phyloP scores from a whole-genome alignment of 345 rosid genomes.

The Euphorbia pulcherrima region DNA sequence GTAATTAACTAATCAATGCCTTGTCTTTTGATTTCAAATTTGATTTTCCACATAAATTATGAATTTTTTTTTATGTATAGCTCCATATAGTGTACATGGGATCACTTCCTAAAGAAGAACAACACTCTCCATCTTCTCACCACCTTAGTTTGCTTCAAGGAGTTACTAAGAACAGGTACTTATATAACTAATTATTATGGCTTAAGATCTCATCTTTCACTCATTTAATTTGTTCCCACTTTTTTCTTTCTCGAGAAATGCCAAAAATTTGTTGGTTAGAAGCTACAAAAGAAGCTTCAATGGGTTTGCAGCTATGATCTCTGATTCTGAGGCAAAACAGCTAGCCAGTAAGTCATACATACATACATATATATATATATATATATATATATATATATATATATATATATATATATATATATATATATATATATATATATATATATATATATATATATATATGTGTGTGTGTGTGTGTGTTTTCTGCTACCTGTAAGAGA shows the following conservation, averaged over 20 bases:
- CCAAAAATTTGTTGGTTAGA: slow-evolving; percentile 32
- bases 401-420: too few relatives aligned
- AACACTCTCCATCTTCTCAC: slow-evolving; percentile 18
- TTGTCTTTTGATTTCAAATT: neutral
- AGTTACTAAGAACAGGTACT: slow-evolving; percentile 17
- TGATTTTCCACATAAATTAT: neutral
- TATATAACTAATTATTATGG: too few relatives aligned
- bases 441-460: too few relatives aligned
- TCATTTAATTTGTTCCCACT: neutral
- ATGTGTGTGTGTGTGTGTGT: too few relatives aligned
- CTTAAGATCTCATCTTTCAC: neutral
- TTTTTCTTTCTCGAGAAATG: slow-evolving; percentile 21
- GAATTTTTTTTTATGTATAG: slow-evolving; percentile 10
- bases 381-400: too few relatives aligned
- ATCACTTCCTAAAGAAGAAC: slow-evolving; percentile 26
- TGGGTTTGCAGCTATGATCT: slow-evolving; percentile 52
- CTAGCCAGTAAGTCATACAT: slow-evolving; percentile 37
- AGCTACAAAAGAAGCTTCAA: slow-evolving; percentile 60
- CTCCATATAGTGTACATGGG: slow-evolving; percentile 44
- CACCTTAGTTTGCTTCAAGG: slow-evolving; percentile 30
- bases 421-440: too few relatives aligned
- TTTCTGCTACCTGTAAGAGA: neutral
- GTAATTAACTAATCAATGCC: neutral
- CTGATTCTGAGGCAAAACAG: slow-evolving; percentile 35
- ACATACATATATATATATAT: too few relatives aligned